A percentile compares a stretch with the other conserved stretches of the same genome.
Evolutionary conservation across 805 yeast species (phyloP).

Genomic region (Metschnikowia reukaufii): DNA sequence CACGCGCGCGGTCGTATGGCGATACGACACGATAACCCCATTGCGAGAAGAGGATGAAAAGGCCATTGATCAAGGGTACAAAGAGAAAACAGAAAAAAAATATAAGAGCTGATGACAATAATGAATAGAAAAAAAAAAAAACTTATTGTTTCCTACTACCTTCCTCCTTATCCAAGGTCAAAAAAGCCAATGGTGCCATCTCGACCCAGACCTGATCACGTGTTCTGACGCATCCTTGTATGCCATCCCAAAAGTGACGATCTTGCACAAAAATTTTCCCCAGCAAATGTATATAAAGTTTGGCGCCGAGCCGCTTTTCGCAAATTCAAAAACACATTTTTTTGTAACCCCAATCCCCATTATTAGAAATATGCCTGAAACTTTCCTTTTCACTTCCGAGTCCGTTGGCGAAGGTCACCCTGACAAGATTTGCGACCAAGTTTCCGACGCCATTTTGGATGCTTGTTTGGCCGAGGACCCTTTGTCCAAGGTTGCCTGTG

Average conservation of each 20-base stretch:
- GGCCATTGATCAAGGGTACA: too few relatives aligned
- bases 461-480: conserved; percentile 97
- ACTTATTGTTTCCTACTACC: too few relatives aligned
- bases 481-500: conserved; percentile 98
- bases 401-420: conserved; percentile 96
- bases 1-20: neutral
- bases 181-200: too few relatives aligned
- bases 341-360: conserved; percentile 1
- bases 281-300: conserved; percentile 9
- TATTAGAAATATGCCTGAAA: conserved; percentile 28
- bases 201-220: conserved; percentile 8
- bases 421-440: conserved; percentile 97
- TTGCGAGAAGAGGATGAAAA: neutral
- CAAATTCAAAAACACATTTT: neutral
- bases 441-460: conserved; percentile 95
- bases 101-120: neutral
- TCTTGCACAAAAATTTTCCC: conserved; percentile 11
- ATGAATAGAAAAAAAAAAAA: neutral
- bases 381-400: conserved; percentile 74
- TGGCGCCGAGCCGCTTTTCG: neutral
- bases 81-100: too few relatives aligned
- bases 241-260: conserved; percentile 9
- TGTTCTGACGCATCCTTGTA: conserved; percentile 15
- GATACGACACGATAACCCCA: neutral
- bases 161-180: too few relatives aligned